Base-by-base conservation (phyloP, 2,329 filamentous ascomycete genomes). In the Alternaria sp. region DNA sequence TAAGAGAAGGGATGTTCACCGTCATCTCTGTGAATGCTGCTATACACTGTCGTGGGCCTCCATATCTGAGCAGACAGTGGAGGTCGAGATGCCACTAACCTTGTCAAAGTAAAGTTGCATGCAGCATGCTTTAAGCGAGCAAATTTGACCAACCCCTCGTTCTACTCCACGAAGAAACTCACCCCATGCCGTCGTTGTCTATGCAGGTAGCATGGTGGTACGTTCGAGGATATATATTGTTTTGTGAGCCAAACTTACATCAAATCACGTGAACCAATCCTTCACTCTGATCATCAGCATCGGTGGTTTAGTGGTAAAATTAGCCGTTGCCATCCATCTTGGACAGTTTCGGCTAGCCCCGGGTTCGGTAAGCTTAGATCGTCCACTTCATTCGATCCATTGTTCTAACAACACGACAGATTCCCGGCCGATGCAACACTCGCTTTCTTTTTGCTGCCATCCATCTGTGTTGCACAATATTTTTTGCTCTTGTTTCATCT, bases 301-400 rank as follows among this genome's bases (percentile, higher is more conserved):
- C 61, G 61, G 61, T 63, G 61, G 61, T 63, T 63, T 63, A 63
- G 61, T 63, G 61, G 61, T 63, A 63, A 63, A 63, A 63, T 63
- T 63, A 63, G 61, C 61, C 61, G 61, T 63, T 63, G 61, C 61
- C 61, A 63, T 61, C 57, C 23, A 36, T 44, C 15, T 25, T 40
- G 36, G 26, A 55, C 57, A 56, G 23, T 26, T 56, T 63, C 61
- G 61, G 61, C 61, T 63, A 63, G 61, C 61, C 61, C 61, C 61
- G 61, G 61, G 56, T 63, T 59, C 61, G 56, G 47, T 62, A 36
- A 21, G 49, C 10, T 32, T 23, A 11, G 25, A 23, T 26, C 46
- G 21, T 49, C 17, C 13, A 49, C 21, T 26, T 10, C 12, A 49
- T 47, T 47, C 44, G 52, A 54, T 54, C 30, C 51, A 44, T 15